Evolutionary conservation across 2,329 filamentous ascomycete species (phyloP), one percentile per base, ranked within the genome.

Genomic region (Cladophialophora bantiana): DNA sequence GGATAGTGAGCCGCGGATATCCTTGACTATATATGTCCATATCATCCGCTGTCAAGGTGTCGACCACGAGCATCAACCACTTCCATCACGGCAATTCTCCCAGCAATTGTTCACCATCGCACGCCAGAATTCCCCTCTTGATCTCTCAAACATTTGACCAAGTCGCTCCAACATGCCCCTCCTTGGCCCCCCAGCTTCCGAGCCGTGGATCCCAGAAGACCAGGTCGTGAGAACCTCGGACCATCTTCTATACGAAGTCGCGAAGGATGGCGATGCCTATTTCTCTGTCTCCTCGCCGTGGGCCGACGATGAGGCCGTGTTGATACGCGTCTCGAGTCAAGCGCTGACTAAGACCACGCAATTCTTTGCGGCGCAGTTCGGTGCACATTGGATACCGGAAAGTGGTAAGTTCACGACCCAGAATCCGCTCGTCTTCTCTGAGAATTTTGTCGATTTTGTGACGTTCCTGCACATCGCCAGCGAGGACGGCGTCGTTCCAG

Each of bases 261-360:
- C 56, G 12, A 2, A 38, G 20, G 56, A 48, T 20, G 56, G 56
- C 5, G 56, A 59, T 42, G 40, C 40, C 31, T 59, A 35, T 12
- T 18, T 59, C 26, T 7, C 26, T 6, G 56, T 18, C 26, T 18
- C n/a, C 18, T 35, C 40, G 40, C 12, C 38, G n/a, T 35, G 10
- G 2, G 20, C 15, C 3, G 15, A 31, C 7, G 20, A 31, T 4
- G 52, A 26, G n/a, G 35, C 52, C 3, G 40, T 59, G 0, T 13
- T 48, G 9, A 32, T 59, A 15, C 56, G 56, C 20, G 56, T 59
- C 18, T 59, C 40, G n/a, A 45, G 12, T 12, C 15, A n/a, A n/a
- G 56, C 56, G 1, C 56, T 50, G 35, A 34, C 26, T 13, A 40
- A 32, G 36, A 45, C 26, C 9, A 42, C 26, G 2, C n/a, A 12